Evolutionary conservation across 768 basidiomycete genomes (phyloP).

Genomic region (Amanita fuliginea): DNA sequence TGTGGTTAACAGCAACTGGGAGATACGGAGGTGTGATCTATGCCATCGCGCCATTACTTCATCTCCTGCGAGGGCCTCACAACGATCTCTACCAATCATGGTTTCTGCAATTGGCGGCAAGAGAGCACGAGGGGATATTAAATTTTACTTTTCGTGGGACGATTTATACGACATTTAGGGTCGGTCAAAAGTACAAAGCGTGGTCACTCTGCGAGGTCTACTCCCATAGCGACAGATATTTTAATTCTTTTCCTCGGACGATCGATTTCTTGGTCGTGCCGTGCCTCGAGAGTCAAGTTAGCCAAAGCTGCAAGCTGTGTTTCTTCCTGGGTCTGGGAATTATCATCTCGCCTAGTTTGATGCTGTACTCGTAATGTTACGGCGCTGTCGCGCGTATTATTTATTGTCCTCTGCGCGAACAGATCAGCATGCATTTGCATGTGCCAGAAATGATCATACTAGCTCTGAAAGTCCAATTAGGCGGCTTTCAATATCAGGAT

Average conservation of each 20-base stretch:
- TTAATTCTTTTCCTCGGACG: constrained; percentile 51
- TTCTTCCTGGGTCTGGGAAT: constrained; percentile 29
- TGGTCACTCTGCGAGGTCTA: constrained; percentile 62
- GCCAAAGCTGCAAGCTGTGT: constrained; percentile 14
- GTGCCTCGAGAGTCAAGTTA: constrained; percentile 20
- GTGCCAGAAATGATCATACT: constrained; percentile 21
- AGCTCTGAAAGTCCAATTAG: constrained; percentile 49
- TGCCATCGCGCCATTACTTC: constrained; percentile 80
- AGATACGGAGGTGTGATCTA: constrained; percentile 86
- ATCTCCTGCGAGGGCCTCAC: constrained; percentile 81
- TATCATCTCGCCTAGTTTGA: background rate
- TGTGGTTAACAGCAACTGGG: constrained; percentile 47
- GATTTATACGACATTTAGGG: constrained; percentile 2
- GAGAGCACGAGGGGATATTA: constrained; percentile 31
- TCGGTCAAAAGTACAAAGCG: background rate
- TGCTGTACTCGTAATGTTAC: constrained; percentile 4
- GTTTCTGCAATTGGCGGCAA: constrained; percentile 24
- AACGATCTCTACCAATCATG: constrained; percentile 29
- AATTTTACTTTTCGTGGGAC: background rate
- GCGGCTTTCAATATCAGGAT: constrained; percentile 43
- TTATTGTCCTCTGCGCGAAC: constrained; percentile 10
- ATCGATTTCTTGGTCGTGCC: constrained; percentile 13
- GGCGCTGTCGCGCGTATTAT: constrained; percentile 8
- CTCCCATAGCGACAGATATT: constrained; percentile 55
- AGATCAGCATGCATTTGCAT: constrained; percentile 4